These are phyloP conservation scores for Aspergillus bridgeri DNA, from an alignment of 495 filamentous ascomycete genomes.

Conservation along the genomic window DNA sequence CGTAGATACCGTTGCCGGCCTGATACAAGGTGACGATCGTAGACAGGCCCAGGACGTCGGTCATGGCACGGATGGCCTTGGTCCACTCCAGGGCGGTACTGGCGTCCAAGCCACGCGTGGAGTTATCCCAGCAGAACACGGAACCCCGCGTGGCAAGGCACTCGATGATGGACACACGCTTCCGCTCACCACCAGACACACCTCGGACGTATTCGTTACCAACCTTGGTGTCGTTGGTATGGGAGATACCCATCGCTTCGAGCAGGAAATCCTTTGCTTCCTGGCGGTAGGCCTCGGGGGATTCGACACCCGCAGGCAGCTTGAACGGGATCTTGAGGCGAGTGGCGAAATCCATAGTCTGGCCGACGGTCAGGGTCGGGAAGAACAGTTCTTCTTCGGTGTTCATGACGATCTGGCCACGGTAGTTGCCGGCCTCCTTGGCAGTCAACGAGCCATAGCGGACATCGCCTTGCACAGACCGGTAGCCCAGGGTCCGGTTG, in stretches of 20 bases:
- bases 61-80: slow-evolving; percentile 46
- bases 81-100: slow-evolving; percentile 57
- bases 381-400: slow-evolving; percentile 72
- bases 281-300: slow-evolving; percentile 47
- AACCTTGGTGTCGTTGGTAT: slow-evolving; percentile 75
- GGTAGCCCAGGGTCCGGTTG: slow-evolving; percentile 60
- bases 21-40: slow-evolving; percentile 57
- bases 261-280: slow-evolving; percentile 65
- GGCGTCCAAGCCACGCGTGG: slow-evolving; percentile 58
- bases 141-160: slow-evolving; percentile 61
- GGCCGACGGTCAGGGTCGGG: slow-evolving; percentile 63
- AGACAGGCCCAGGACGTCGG: slow-evolving; percentile 43
- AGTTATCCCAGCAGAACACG: slow-evolving; percentile 62
- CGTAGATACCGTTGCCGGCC: slow-evolving; percentile 60
- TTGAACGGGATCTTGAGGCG: slow-evolving; percentile 39
- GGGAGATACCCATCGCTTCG: slow-evolving; percentile 69
- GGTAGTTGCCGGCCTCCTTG: slow-evolving; percentile 55
- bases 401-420: slow-evolving; percentile 69
- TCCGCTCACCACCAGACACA: slow-evolving; percentile 80
- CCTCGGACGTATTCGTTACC: slow-evolving; percentile 77
- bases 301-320: slow-evolving; percentile 36
- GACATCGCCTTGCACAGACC: slow-evolving; percentile 30
- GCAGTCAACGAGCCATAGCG: slow-evolving; percentile 20
- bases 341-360: slow-evolving; percentile 68
- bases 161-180: slow-evolving; percentile 67